Conservation (phyloP, 73 alveolate genomes). For the Uronychia binucleata region DNA sequence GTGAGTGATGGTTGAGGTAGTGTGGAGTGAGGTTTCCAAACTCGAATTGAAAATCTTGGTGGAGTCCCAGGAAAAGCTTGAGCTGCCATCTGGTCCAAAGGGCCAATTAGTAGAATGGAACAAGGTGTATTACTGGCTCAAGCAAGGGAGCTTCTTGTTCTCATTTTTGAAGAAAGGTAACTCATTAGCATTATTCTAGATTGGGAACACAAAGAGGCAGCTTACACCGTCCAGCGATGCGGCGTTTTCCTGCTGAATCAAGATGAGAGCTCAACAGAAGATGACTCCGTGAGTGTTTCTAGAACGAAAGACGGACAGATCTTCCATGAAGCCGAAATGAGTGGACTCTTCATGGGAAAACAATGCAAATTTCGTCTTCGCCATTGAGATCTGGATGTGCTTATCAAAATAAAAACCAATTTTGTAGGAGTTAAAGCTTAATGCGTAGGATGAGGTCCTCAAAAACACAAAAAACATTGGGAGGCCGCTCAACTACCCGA, state of each 20-base stretch:
- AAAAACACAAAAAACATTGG: constrained; percentile 30
- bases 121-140: neutral
- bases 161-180: neutral
- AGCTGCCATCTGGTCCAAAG: too few species aligned
- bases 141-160: neutral
- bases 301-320: neutral
- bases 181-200: neutral
- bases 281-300: neutral
- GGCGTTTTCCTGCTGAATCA: neutral
- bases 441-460: constrained; percentile 22
- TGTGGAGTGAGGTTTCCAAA: too few species aligned
- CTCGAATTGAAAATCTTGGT: too few species aligned
- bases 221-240: neutral
- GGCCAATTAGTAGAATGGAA: too few species aligned
- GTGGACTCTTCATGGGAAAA: neutral
- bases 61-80: too few species aligned
- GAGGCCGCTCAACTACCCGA: constrained; percentile 28
- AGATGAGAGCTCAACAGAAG: neutral
- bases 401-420: constrained; percentile 9
- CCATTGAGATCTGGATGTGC: neutral
- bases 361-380: neutral
- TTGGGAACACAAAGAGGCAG: neutral
- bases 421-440: neutral
- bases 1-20: too few species aligned
- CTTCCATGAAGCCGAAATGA: neutral